A percentile compares a stretch with the other conserved stretches of the same genome.
These are phyloP conservation scores for Aspergillus steynii DNA, from an alignment of 495 filamentous ascomycete genomes.

Conservation along the genomic window DNA sequence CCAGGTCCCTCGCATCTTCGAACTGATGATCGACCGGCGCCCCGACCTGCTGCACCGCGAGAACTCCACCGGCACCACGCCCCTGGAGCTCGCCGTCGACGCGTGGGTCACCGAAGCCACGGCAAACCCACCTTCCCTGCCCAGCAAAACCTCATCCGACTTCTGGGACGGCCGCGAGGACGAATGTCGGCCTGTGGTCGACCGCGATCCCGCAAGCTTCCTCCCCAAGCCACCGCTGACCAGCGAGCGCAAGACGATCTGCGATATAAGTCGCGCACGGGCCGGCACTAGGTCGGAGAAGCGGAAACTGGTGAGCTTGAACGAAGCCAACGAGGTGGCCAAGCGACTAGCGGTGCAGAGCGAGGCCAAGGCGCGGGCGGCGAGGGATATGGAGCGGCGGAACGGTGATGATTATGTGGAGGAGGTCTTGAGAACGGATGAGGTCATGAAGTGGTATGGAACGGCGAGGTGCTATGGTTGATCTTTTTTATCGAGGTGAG, in stretches of 20 bases:
- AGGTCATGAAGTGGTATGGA: slow-evolving; percentile 6
- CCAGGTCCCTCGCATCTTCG: slow-evolving; percentile 34
- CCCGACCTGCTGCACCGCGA: slow-evolving; percentile 63
- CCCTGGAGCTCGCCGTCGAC: slow-evolving; percentile 62
- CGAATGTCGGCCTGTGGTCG: slow-evolving; percentile 1
- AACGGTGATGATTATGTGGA: not conserved
- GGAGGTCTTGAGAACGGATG: not conserved
- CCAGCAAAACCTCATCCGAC: not conserved
- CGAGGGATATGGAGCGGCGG: not conserved
- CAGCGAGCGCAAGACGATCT: slow-evolving; percentile 17
- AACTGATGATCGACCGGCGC: slow-evolving; percentile 53
- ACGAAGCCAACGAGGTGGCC: slow-evolving; percentile 73
- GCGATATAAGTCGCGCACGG: slow-evolving; percentile 25
- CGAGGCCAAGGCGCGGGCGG: not conserved
- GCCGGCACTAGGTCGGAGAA: slow-evolving; percentile 30
- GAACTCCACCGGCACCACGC: slow-evolving; percentile 69
- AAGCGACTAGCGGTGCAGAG: slow-evolving; percentile 54
- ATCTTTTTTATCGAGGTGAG: not conserved
- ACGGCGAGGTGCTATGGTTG: not conserved
- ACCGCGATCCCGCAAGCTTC: slow-evolving; percentile 1
- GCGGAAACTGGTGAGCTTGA: slow-evolving; percentile 63
- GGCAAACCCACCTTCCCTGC: slow-evolving; percentile 15
- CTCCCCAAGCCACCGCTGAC: not conserved
- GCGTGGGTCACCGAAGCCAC: slow-evolving; percentile 42
- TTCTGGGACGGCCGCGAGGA: not conserved